phyloP scores from a whole-genome alignment of 2,329 filamentous ascomycete species.

The Pseudogymnoascus sp. region DNA sequence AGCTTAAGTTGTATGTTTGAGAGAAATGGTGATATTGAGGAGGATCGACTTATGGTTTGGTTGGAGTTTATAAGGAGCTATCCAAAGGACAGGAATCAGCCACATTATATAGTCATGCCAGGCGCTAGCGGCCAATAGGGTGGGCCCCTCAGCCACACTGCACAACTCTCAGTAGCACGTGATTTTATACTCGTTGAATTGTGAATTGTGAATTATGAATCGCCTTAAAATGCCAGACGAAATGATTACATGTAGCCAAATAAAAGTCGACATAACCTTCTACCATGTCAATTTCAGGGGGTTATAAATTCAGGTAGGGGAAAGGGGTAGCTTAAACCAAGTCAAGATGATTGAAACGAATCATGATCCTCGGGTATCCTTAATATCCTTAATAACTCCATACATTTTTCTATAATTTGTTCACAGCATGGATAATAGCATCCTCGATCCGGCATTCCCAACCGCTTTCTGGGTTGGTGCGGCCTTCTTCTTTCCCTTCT shows the following conservation, averaged over 20 bases:
- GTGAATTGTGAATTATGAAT: not conserved
- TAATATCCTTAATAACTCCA: constrained; percentile 8
- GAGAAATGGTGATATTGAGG: not conserved
- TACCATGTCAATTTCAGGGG: not conserved
- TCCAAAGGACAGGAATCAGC: not conserved
- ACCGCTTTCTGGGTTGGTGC: constrained; percentile 34
- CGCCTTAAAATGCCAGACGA: not conserved
- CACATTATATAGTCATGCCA: not conserved
- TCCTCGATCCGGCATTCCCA: constrained; percentile 55
- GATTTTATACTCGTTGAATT: not conserved
- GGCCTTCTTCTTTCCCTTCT: constrained; percentile 40
- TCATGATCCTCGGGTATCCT: constrained; percentile 7
- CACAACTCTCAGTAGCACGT: not conserved
- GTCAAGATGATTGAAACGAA: not conserved
- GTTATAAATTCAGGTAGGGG: not conserved
- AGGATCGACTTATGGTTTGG: not conserved
- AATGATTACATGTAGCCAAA: not conserved
- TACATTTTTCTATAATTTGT: constrained; percentile 11
- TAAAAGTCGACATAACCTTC: not conserved
- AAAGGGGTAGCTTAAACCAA: not conserved
- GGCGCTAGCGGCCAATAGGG: not conserved
- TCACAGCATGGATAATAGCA: constrained; percentile 51
- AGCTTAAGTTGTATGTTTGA: not conserved
- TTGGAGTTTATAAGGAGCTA: not conserved
- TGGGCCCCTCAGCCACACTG: constrained; percentile 1